phyloP scores from a whole-genome alignment of 805 yeast genomes.

The Myxozyma melibiosi region DNA sequence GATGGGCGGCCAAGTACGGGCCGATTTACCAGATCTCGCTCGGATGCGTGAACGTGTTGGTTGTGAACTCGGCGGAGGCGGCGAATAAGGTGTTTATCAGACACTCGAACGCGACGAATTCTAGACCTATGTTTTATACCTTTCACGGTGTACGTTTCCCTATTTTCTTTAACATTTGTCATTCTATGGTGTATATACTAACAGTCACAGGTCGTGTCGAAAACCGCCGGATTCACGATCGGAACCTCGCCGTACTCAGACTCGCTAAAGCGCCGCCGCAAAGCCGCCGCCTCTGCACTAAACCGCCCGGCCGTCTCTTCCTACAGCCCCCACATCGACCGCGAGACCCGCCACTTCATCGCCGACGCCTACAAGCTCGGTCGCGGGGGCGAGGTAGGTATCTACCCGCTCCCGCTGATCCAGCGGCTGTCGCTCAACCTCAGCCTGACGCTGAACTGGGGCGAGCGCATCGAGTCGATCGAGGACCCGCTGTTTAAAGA shows the following conservation, averaged over 20 bases:
- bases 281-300: conserved; percentile 46
- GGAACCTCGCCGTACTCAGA: conserved; percentile 51
- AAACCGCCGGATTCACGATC: conserved; percentile 46
- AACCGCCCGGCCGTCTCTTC: conserved; percentile 45
- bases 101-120: conserved; percentile 56
- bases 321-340: conserved; percentile 43
- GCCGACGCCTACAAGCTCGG: conserved; percentile 36
- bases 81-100: conserved; percentile 57
- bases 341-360: conserved; percentile 43
- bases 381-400: conserved; percentile 32
- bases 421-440: conserved; percentile 46
- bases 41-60: conserved; percentile 59
- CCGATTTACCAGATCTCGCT: conserved; percentile 63
- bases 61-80: conserved; percentile 66
- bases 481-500: conserved; percentile 35
- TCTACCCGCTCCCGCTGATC: conserved; percentile 41
- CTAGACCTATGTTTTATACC: conserved; percentile 67
- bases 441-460: conserved; percentile 47
- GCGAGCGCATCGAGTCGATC: conserved; percentile 44
- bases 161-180: background rate
- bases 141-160: conserved; percentile 55
- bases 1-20: conserved; percentile 41
- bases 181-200: background rate
- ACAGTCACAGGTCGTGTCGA: conserved; percentile 45
- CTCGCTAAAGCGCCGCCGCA: conserved; percentile 44